Conservation (phyloP, 2,329 filamentous ascomycete genomes). For the Ustulina deusta region DNA sequence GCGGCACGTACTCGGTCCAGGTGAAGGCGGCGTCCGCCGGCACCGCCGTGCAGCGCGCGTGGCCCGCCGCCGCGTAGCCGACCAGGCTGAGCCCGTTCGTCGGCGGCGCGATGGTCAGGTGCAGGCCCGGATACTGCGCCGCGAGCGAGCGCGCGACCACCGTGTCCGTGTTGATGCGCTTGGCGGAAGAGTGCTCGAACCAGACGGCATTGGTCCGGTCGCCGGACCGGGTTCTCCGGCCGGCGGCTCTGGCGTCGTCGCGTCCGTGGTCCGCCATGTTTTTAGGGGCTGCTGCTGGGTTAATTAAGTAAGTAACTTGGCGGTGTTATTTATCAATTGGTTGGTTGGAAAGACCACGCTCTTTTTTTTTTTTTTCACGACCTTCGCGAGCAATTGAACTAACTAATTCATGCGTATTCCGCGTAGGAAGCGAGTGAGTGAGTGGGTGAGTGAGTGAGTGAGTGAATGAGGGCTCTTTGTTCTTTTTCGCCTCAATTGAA, state of each 20-base stretch:
- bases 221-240: constrained; percentile 2
- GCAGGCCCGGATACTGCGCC: constrained; percentile 58
- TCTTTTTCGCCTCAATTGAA: no score
- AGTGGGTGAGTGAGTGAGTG: no score
- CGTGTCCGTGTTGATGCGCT: constrained; percentile 58
- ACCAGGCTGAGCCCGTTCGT: constrained; percentile 54
- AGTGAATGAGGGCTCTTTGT: no score
- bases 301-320: no score
- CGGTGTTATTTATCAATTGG: constrained; percentile 3
- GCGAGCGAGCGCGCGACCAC: constrained; percentile 57
- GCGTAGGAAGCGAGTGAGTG: no score
- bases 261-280: constrained; percentile 5
- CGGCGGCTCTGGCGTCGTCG: not conserved
- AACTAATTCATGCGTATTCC: no score
- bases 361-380: no score
- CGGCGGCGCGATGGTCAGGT: constrained; percentile 55
- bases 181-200: constrained; percentile 57
- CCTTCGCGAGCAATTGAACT: no score
- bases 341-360: not conserved
- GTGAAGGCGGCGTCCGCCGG: constrained; percentile 52
- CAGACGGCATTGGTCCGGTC: constrained; percentile 47
- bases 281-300: no score
- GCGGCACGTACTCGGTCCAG: constrained; percentile 57
- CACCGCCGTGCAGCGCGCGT: constrained; percentile 51
- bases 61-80: constrained; percentile 56